phyloP scores from a whole-genome alignment of 2,329 filamentous ascomycete genomes.

The Exophiala dermatitidis region DNA sequence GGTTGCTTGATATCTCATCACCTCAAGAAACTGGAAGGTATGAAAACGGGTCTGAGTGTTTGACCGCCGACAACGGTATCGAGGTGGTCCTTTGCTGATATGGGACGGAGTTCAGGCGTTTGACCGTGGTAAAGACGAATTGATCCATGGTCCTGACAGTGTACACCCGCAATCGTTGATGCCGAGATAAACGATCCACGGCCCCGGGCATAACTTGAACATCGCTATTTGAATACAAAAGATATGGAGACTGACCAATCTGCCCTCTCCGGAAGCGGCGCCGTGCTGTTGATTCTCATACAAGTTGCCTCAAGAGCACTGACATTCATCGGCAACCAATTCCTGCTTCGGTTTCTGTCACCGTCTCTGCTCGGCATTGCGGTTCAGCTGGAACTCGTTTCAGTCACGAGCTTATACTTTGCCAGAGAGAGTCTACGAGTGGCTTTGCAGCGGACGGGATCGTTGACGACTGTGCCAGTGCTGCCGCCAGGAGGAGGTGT shows the following conservation, averaged over 20 bases:
- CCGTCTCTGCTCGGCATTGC: slow-evolving; percentile 77
- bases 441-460: slow-evolving; percentile 72
- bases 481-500: slow-evolving; percentile 57
- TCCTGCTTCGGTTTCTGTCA: slow-evolving; percentile 80
- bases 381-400: slow-evolving; percentile 86
- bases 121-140: too few species aligned
- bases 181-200: too few species aligned
- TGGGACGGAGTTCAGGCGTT: too few species aligned
- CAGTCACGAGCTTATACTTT: slow-evolving; percentile 89
- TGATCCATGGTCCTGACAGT: too few species aligned
- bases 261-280: slow-evolving; percentile 32
- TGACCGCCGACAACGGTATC: too few species aligned
- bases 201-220: not conserved
- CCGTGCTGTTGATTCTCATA: slow-evolving; percentile 77
- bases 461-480: slow-evolving; percentile 11
- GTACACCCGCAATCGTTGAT: too few species aligned
- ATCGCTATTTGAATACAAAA: not conserved
- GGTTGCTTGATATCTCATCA: too few species aligned
- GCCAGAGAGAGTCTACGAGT: slow-evolving; percentile 83
- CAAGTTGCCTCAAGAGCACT: slow-evolving; percentile 80
- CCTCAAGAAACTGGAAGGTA: too few species aligned
- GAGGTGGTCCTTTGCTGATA: too few species aligned
- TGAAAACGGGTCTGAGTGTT: too few species aligned
- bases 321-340: slow-evolving; percentile 87
- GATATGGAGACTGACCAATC: not conserved